These are phyloP conservation scores for Trichoderma citrinoviride DNA, from an alignment of 2,329 filamentous ascomycete species.

Conservation along the genomic window DNA sequence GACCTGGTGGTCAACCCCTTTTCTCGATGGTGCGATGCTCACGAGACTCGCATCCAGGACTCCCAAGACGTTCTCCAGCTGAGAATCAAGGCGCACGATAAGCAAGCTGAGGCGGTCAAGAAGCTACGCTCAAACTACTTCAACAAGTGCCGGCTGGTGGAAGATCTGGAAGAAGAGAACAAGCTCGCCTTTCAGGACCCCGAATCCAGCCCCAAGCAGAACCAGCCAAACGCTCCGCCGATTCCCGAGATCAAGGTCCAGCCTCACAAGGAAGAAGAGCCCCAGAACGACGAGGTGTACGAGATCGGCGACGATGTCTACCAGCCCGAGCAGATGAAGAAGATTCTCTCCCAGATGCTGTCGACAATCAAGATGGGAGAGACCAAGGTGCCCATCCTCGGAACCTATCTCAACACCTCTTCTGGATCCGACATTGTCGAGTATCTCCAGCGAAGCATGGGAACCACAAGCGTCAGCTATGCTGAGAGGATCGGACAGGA, in stretches of 20 bases:
- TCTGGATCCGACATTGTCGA: conserved; percentile 91
- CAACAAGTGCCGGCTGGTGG: conserved; percentile 95
- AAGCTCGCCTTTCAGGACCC: conserved; percentile 96
- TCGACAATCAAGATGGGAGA: conserved; percentile 84
- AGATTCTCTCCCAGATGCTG: conserved; percentile 82
- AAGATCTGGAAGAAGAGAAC: conserved; percentile 97
- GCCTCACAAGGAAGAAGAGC: conserved; percentile 59
- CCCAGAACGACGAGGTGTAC: conserved; percentile 71
- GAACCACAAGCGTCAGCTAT: conserved; percentile 78
- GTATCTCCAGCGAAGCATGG: conserved; percentile 87
- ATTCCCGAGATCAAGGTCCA: conserved; percentile 89
- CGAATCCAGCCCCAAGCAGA: conserved; percentile 62
- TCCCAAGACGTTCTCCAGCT: conserved; percentile 92
- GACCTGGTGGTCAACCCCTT: conserved; percentile 95
- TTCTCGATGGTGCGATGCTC: conserved; percentile 91
- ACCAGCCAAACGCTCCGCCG: conserved; percentile 52
- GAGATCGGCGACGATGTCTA: conserved; percentile 92
- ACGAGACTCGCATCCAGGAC: conserved; percentile 85
- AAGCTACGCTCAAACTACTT: conserved; percentile 96
- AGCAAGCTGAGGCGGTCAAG: conserved; percentile 84
- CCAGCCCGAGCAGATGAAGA: conserved; percentile 81
- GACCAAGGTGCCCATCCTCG: conserved; percentile 91
- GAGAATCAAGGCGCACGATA: conserved; percentile 89
- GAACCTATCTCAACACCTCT: conserved; percentile 91
- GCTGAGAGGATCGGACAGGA: conserved; percentile 95